Base-by-base conservation (phyloP, 1,284 basidiomycete genomes). In the Earliella scabrosa region DNA sequence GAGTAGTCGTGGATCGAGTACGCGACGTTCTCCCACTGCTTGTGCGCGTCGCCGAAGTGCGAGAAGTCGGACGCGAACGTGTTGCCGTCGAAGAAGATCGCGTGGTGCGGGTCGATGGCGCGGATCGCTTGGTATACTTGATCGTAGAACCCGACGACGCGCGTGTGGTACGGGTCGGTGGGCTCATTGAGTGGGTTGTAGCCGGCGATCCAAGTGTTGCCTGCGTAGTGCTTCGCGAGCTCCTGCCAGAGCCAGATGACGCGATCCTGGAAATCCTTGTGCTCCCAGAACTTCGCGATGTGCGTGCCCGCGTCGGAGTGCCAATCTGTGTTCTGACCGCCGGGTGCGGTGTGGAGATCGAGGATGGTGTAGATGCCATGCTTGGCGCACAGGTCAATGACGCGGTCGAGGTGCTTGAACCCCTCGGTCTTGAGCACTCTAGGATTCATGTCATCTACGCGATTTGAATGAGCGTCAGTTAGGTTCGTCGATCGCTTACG, bases 141-240 rank as follows among this genome's bases (percentile, higher is more conserved):
- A 60, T 85, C 83, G 69, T 92, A 92, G 66, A 87, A 86, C 2
- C 62, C 68, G 46, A 88, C 69, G 39, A 92, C 71, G 10, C 82
- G 70, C 16, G 70, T 73, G 63, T 82, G 79, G 23, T 75, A 71
- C 7, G 68, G 63, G 66, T 91, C 89, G 0, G 88, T 81, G 13
- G 90, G 90, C 69, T 92, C 90, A 72, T 92, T 92, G 34, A 92
- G 75, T 3, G 85, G 82, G 72, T 92, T 92, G 70, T 90, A 92
- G 18, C 80, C 86, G 3, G 82, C 83, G 59, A 87, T 76, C 89
- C 90, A 92, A 23, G 77, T 52, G 54, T 90, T 86, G 26, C 43
- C 45, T n/a, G 21, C 35, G 73, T 91, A 91, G 63, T 83, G 85
- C 63, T 70, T 67, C 0, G 89, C 87, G n/a, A 91, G 76, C 63